phyloP scores from a whole-genome alignment of 345 rosid genomes.

The Balakata baccata region DNA sequence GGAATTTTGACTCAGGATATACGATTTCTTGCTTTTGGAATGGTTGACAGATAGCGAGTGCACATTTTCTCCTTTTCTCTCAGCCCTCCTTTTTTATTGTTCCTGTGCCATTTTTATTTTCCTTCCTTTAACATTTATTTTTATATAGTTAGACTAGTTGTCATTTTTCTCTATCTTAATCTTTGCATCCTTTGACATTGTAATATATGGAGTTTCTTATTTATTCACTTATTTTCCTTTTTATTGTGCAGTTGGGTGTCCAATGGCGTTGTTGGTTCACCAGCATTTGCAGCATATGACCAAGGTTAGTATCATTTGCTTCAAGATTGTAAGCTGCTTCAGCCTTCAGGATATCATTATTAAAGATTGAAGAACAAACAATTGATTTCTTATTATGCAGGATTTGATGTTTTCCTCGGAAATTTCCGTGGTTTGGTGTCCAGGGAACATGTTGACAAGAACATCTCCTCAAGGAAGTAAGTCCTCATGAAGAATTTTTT shows the following conservation, averaged over 20 bases:
- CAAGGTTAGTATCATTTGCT: slow-evolving; percentile 54
- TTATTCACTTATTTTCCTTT: neutral
- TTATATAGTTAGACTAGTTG: neutral
- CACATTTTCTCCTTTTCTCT: neutral
- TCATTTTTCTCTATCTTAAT: neutral
- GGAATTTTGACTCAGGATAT: neutral
- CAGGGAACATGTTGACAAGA: slow-evolving; percentile 77
- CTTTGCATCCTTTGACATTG: neutral
- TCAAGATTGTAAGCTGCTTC: slow-evolving; percentile 13
- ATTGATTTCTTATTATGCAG: slow-evolving; percentile 34
- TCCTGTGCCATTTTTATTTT: neutral
- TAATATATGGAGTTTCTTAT: neutral
- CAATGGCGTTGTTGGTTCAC: slow-evolving; percentile 95
- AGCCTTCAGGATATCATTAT: neutral
- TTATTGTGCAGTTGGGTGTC: slow-evolving; percentile 72
- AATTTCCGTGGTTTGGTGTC: slow-evolving; percentile 93
- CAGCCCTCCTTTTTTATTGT: neutral
- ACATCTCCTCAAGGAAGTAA: slow-evolving; percentile 76
- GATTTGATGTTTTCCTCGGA: slow-evolving; percentile 92
- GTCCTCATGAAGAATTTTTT: slow-evolving; percentile 17
- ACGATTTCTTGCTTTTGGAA: neutral
- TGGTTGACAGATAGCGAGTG: neutral
- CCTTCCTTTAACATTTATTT: neutral
- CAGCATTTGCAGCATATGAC: slow-evolving; percentile 98
- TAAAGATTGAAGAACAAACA: slow-evolving; percentile 15